Evolutionary conservation across 345 rosid species (phyloP).

Genomic region (Euphorbia peplus): DNA sequence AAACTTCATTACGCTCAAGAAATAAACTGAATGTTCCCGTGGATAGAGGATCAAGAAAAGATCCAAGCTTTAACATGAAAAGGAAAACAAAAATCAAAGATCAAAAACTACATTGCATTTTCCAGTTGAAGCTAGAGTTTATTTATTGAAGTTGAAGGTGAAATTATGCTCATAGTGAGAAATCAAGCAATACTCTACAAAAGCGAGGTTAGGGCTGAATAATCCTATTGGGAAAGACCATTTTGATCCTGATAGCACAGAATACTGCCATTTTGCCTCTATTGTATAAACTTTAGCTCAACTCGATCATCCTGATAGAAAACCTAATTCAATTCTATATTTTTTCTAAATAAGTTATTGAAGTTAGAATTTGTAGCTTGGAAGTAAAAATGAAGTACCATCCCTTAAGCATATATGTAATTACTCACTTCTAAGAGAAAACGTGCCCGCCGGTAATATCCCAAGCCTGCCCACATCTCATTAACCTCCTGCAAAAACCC

Average conservation of each 20-base stretch:
- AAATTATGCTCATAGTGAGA: not conserved
- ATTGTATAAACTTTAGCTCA: no score
- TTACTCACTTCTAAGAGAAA: slow-evolving; percentile 72
- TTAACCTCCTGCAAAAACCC: slow-evolving; percentile 71
- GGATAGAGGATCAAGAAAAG: not conserved
- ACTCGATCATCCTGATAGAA: no score
- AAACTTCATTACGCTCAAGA: not conserved
- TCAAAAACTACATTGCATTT: not conserved
- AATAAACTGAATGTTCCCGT: not conserved
- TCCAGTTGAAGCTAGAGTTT: not conserved
- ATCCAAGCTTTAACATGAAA: not conserved
- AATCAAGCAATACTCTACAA: not conserved
- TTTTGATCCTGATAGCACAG: no score
- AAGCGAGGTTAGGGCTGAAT: no score
- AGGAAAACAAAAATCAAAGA: not conserved
- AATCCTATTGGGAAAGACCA: no score
- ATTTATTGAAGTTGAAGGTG: not conserved
- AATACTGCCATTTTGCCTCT: no score
- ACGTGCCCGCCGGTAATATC: slow-evolving; percentile 90
- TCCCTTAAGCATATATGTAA: not conserved
- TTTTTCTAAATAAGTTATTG: no score
- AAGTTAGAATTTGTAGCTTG: no score
- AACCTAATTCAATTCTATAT: no score
- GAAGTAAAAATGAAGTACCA: no score
- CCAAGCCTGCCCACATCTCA: slow-evolving; percentile 97